Percentiles rank a stretch among this genome's conserved stretches.
These are phyloP conservation scores for Teunomyces tritomae DNA, from an alignment of 805 yeast genomes.

Conservation along the genomic window DNA sequence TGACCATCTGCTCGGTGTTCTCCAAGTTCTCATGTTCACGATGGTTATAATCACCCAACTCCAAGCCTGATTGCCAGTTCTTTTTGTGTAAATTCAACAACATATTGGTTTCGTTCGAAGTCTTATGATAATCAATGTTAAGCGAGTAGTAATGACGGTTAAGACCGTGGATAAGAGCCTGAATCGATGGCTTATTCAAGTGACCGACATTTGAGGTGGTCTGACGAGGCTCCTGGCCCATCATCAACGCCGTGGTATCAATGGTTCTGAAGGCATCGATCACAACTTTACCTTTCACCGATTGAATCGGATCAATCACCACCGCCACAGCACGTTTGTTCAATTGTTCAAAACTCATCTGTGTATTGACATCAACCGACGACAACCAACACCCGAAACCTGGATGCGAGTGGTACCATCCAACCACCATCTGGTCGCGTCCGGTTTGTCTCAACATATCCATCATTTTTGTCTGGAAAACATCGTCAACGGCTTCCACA, in stretches of 20 bases:
- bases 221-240: conserved; percentile 97
- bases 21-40: conserved; percentile 75
- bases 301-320: conserved; percentile 97
- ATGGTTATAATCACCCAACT: conserved; percentile 69
- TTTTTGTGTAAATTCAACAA: conserved; percentile 89
- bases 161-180: conserved; percentile 94
- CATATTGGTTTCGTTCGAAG: conserved; percentile 91
- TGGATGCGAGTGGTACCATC: conserved; percentile 98
- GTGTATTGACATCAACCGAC: conserved; percentile 95
- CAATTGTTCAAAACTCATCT: conserved; percentile 94
- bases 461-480: conserved; percentile 98
- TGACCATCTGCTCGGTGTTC: conserved; percentile 75
- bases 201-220: conserved; percentile 95
- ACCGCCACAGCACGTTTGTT: conserved; percentile 97
- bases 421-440: conserved; percentile 98
- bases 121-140: conserved; percentile 91
- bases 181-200: conserved; percentile 92
- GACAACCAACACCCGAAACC: conserved; percentile 99
- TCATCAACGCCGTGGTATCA: conserved; percentile 81
- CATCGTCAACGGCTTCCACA: conserved; percentile 99
- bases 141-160: conserved; percentile 96
- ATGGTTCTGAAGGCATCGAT: conserved; percentile 97
- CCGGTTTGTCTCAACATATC: conserved; percentile 99
- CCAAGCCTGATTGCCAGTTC: conserved; percentile 92
- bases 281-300: conserved; percentile 97